phyloP scores from a whole-genome alignment of 2,329 filamentous ascomycete species.

The Chrysosporium keratinophilum region DNA sequence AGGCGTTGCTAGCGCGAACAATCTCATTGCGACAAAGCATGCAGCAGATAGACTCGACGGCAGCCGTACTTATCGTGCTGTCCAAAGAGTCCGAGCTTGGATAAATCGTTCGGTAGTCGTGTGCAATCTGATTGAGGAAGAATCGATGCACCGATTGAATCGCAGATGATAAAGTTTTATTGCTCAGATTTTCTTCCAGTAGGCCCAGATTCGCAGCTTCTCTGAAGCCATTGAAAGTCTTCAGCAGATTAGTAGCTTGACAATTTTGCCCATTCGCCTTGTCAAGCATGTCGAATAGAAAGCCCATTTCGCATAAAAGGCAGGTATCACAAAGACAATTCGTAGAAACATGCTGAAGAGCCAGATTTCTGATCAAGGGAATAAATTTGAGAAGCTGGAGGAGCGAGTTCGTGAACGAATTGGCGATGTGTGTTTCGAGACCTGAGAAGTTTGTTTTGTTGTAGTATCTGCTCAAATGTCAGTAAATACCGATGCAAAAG shows the following conservation, averaged over 20 bases:
- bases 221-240: constrained; percentile 73
- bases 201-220: constrained; percentile 69
- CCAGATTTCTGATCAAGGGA: constrained; percentile 74
- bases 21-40: constrained; percentile 82
- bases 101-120: constrained; percentile 62
- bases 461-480: constrained; percentile 57
- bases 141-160: constrained; percentile 81
- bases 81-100: constrained; percentile 57
- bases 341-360: constrained; percentile 78
- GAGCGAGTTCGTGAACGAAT: constrained; percentile 89
- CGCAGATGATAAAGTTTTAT: constrained; percentile 64
- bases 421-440: constrained; percentile 89
- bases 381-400: constrained; percentile 88
- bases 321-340: constrained; percentile 74
- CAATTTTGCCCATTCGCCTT: constrained; percentile 91
- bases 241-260: constrained; percentile 89
- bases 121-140: constrained; percentile 66
- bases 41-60: constrained; percentile 57
- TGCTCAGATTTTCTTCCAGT: constrained; percentile 70
- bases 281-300: constrained; percentile 94
- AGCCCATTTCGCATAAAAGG: constrained; percentile 86
- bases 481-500: constrained; percentile 1
- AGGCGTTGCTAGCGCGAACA: constrained; percentile 64
- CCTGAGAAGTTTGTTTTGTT: constrained; percentile 89
- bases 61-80: constrained; percentile 45